Evolutionary conservation across 371 early-diverging fungal genomes (phyloP).

Genomic region (Batrachochytrium dendrobatidis): DNA sequence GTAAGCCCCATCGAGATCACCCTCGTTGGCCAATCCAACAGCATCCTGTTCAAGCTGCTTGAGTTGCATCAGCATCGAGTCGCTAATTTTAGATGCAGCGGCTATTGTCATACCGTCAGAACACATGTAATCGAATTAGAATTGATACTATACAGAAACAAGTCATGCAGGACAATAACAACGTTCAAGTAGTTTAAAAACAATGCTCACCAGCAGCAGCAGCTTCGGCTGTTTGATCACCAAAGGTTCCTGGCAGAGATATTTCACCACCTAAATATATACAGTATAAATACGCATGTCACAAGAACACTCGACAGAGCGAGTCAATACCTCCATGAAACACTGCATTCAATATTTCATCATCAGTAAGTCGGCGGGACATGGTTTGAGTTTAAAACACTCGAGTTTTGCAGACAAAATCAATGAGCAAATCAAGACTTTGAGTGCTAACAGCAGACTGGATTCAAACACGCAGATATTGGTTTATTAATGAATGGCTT

Average conservation of each 20-base stretch:
- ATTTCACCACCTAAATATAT: background rate
- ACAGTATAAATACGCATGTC: background rate
- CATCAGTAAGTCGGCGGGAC: too few species aligned
- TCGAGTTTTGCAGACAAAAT: too few species aligned
- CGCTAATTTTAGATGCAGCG: conserved; percentile 16
- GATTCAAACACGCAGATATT: too few species aligned
- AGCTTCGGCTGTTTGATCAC: background rate
- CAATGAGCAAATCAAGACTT: too few species aligned
- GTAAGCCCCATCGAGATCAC: conserved; percentile 35
- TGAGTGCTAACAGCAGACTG: too few species aligned
- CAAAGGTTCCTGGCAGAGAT: background rate
- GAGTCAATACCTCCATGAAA: too few species aligned
- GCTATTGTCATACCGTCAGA: background rate
- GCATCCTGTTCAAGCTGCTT: conserved; percentile 45
- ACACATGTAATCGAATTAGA: background rate
- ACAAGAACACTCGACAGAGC: background rate
- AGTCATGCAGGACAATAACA: background rate
- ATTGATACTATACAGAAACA: background rate
- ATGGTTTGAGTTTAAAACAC: too few species aligned
- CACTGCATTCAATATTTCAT: background rate
- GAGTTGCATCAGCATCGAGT: conserved; percentile 26
- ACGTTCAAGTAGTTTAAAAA: background rate
- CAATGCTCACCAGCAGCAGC: background rate
- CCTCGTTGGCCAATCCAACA: conserved; percentile 39
- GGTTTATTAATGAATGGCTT: too few species aligned